A percentile compares a stretch with the other conserved stretches of the same genome.
Conservation (phyloP, 352 stramenopile genomes). For the Albugo laibachii region DNA sequence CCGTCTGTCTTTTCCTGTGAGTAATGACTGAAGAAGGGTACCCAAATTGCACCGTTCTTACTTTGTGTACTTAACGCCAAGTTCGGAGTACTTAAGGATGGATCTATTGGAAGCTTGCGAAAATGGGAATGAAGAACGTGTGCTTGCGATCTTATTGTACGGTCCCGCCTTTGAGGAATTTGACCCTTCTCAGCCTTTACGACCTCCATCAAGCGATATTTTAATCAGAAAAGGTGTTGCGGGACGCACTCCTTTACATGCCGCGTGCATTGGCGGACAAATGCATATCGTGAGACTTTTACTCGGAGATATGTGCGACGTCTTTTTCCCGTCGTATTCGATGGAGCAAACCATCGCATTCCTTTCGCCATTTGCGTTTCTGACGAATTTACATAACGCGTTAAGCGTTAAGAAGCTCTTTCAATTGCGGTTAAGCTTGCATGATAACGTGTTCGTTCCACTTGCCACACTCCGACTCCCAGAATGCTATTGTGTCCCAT, state of each 20-base stretch:
- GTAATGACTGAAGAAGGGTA: too few species aligned
- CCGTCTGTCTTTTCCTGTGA: too few species aligned
- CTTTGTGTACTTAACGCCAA: too few species aligned
- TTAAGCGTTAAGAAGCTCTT: too few species aligned
- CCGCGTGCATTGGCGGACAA: slow-evolving; percentile 46
- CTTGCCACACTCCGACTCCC: slow-evolving; percentile 28
- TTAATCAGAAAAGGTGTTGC: slow-evolving; percentile 16
- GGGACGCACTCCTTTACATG: slow-evolving; percentile 35
- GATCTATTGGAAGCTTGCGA: slow-evolving; percentile 63
- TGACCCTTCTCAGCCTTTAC: not conserved
- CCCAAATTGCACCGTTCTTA: too few species aligned
- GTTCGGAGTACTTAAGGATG: slow-evolving; percentile 12
- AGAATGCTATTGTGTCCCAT: slow-evolving; percentile 13
- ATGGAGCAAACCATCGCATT: slow-evolving; percentile 19
- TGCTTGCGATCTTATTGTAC: slow-evolving; percentile 47
- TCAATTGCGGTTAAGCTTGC: too few species aligned
- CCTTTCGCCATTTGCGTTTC: slow-evolving; percentile 15
- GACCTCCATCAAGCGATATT: too few species aligned
- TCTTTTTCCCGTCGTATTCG: slow-evolving; percentile 44
- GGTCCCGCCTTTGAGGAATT: slow-evolving; percentile 7
- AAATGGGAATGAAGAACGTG: slow-evolving; percentile 68
- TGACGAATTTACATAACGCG: too few species aligned
- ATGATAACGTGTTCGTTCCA: slow-evolving; percentile 14
- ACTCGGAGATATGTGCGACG: slow-evolving; percentile 28
- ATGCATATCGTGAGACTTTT: slow-evolving; percentile 35